Percentiles rank a stretch among this genome's conserved stretches.
These are phyloP conservation scores for Delitschia confertaspora DNA, from an alignment of 495 filamentous ascomycete species.

Conservation along the genomic window DNA sequence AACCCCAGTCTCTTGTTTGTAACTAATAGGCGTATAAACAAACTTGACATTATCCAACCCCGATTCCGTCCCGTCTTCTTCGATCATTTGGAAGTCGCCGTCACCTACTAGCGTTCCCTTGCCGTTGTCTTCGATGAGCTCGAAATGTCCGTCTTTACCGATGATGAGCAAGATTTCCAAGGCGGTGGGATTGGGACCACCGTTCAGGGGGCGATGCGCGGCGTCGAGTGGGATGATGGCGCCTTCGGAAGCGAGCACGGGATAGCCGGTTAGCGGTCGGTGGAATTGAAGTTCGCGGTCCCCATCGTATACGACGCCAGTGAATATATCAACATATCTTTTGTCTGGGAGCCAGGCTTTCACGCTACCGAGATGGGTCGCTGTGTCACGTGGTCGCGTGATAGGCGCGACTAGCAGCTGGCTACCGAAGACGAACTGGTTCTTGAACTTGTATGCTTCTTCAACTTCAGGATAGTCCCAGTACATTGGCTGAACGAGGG, in stretches of 20 bases:
- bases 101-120: slow-evolving; percentile 20
- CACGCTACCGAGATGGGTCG: slow-evolving; percentile 35
- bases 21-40: slow-evolving; percentile 23
- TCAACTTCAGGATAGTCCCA: slow-evolving; percentile 44
- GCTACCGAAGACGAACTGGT: slow-evolving; percentile 48
- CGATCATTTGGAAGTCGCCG: slow-evolving; percentile 23
- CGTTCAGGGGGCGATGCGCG: slow-evolving; percentile 35
- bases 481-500: slow-evolving; percentile 51
- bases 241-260: slow-evolving; percentile 47
- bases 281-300: slow-evolving; percentile 41
- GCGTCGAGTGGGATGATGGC: slow-evolving; percentile 46
- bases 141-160: slow-evolving; percentile 42
- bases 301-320: slow-evolving; percentile 45
- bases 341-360: slow-evolving; percentile 45
- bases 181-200: slow-evolving; percentile 33
- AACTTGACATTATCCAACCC: slow-evolving; percentile 15
- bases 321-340: slow-evolving; percentile 46
- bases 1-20: slow-evolving; percentile 25
- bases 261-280: slow-evolving; percentile 38
- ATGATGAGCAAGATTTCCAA: slow-evolving; percentile 46
- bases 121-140: slow-evolving; percentile 37
- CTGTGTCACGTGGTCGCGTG: slow-evolving; percentile 37
- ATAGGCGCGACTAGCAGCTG: slow-evolving; percentile 47
- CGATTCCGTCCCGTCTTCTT: slow-evolving; percentile 16
- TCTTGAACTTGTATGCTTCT: slow-evolving; percentile 43